These are phyloP conservation scores for Beauveria scarabaeidicola DNA, from an alignment of 2,329 filamentous ascomycete genomes.

Conservation along the genomic window DNA sequence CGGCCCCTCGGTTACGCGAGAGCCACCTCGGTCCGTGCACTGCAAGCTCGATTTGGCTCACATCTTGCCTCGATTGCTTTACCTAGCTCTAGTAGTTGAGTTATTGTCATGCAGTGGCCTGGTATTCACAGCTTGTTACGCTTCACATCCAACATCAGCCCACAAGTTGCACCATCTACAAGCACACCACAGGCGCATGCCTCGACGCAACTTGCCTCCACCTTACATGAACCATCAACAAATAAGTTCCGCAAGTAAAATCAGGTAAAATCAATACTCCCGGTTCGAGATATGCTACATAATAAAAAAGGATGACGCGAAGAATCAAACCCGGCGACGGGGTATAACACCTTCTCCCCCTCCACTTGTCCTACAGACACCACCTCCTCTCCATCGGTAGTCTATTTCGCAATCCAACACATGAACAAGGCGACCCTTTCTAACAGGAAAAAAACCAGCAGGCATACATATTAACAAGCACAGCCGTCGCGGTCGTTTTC, in stretches of 20 bases:
- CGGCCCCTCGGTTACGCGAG: not conserved
- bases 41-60: too few relatives aligned
- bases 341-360: not conserved
- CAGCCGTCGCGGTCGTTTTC: constrained; percentile 90
- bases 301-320: not conserved
- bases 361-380: not conserved
- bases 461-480: constrained; percentile 57
- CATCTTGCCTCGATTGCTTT: too few relatives aligned
- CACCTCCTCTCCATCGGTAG: not conserved
- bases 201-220: not conserved
- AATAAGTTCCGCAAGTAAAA: not conserved
- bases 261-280: constrained; percentile 2
- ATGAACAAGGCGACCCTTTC: not conserved
- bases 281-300: constrained; percentile 9
- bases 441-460: not conserved
- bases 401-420: constrained; percentile 3
- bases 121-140: not conserved
- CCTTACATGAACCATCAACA: not conserved
- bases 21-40: not conserved
- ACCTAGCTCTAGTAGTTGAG: too few relatives aligned
- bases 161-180: not conserved
- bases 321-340: constrained; percentile 5
- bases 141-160: not conserved
- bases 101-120: not conserved
- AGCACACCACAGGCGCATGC: too few relatives aligned